Base-by-base conservation (phyloP, 2,329 filamentous ascomycete genomes). In the Aureobasidium mangrovei region DNA sequence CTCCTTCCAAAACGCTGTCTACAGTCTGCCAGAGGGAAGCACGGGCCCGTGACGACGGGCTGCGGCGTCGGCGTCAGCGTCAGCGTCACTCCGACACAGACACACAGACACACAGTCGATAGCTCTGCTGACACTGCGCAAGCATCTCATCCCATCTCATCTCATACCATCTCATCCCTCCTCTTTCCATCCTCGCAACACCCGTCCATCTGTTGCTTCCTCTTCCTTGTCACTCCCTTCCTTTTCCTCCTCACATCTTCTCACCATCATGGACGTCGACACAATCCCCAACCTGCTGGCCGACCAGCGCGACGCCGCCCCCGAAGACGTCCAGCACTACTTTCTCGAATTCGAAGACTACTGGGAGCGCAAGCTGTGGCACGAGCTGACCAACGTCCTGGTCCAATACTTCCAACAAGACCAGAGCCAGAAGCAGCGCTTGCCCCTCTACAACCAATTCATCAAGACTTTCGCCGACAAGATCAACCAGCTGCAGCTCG, bases 351-450 rank as follows among this genome's bases (percentile, higher is more conserved):
- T 98, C 62, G 93, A 98, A 77, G 90, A 95, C 69, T 88, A 84
- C 68, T 98, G 93, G 93, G 93, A 98, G 77, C 85, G 91, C 65
- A 96, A 96, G 76, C 81, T 98, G 74, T 98, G 93, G 93, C 93
- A 98, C 76, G 91, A 98, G 74, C 85, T 98, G 62, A 98, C 93
- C 35, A 86, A 95, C 67, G 78, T 85, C 52, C 81, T 98, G 55
- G 77, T 95, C 63, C 80, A 87, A 62, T 96, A 91, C 80, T 98
- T 96, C 76, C 84, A 84, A 65, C 75, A 88, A 63, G 80, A 86
- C 42, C 82, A 84, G 67, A 97, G 91, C 72, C 85, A 83, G 55
- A 78, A 82, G 56, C 89, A 95, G 74, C 85, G 91, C 67, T 81
- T 98, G 74, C 77, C 84, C 57, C 86, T 98, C 72, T 98, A 93